A percentile compares a stretch with the other conserved stretches of the same genome.
These are phyloP conservation scores for Pseudophaeomoniella oleicola DNA, from an alignment of 2,329 filamentous ascomycete genomes.

Conservation along the genomic window DNA sequence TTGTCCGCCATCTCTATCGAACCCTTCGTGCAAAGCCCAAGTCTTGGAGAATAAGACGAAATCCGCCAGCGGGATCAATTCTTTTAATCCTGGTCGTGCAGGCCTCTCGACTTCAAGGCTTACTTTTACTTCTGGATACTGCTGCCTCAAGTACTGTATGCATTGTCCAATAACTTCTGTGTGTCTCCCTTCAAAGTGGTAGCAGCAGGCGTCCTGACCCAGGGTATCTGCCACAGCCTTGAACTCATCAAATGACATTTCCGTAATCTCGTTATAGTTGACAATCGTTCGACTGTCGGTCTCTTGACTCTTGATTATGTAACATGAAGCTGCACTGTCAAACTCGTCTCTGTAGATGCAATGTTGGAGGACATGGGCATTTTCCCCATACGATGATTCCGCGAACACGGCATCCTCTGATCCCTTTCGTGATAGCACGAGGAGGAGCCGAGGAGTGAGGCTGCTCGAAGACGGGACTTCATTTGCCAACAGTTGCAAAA, in stretches of 20 bases:
- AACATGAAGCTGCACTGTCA: constrained; percentile 49
- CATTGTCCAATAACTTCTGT: constrained; percentile 46
- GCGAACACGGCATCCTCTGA: neutral
- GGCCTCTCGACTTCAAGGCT: constrained; percentile 65
- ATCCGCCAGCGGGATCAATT: constrained; percentile 48
- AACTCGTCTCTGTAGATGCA: constrained; percentile 46
- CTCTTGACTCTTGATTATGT: constrained; percentile 48
- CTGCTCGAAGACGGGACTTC: constrained; percentile 11
- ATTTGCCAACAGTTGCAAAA: constrained; percentile 43
- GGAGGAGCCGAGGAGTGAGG: constrained; percentile 17
- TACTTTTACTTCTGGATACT: constrained; percentile 32
- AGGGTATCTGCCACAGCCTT: constrained; percentile 25
- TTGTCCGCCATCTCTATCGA: constrained; percentile 24
- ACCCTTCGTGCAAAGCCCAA: constrained; percentile 30
- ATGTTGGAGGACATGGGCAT: constrained; percentile 31
- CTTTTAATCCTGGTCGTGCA: constrained; percentile 40
- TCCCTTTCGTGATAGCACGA: constrained; percentile 33
- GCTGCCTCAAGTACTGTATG: constrained; percentile 39
- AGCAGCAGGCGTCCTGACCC: constrained; percentile 34
- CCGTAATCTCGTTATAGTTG: constrained; percentile 52
- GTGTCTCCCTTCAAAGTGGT: constrained; percentile 61
- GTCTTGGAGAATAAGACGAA: constrained; percentile 59
- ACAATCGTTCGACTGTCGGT: constrained; percentile 54
- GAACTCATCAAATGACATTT: constrained; percentile 54
- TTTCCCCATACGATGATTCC: constrained; percentile 3